Percentiles rank a stretch among this genome's conserved stretches.
These are phyloP conservation scores for Sindora glabra DNA, from an alignment of 306 rosid species.

Conservation along the genomic window DNA sequence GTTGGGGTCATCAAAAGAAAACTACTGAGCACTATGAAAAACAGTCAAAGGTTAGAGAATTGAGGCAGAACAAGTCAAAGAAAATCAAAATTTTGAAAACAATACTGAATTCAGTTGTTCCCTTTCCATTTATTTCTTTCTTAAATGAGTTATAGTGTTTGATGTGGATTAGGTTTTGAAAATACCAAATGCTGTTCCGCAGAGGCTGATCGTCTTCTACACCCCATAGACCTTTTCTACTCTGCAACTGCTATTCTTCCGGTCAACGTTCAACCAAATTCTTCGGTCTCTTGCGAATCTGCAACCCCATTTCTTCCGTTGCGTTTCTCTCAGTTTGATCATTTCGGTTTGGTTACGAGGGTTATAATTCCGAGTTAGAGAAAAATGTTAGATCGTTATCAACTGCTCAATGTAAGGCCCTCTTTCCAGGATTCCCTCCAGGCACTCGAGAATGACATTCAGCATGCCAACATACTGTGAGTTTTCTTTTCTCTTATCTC, in stretches of 20 bases:
- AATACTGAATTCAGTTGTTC: not conserved
- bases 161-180: slow-evolving; percentile 7
- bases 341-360: not conserved
- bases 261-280: slow-evolving; percentile 15
- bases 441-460: slow-evolving; percentile 68
- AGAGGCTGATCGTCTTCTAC: slow-evolving; percentile 9
- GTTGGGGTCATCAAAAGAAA: too few relatives aligned
- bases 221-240: slow-evolving; percentile 21
- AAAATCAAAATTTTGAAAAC: not conserved
- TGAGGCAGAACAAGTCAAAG: slow-evolving; percentile 6
- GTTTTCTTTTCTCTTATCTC: slow-evolving; percentile 12
- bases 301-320: slow-evolving; percentile 7
- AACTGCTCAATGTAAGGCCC: slow-evolving; percentile 43
- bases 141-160: not conserved
- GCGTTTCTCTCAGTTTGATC: not conserved
- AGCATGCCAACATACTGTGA: slow-evolving; percentile 75
- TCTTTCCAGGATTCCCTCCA: slow-evolving; percentile 55
- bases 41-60: slow-evolving; percentile 16
- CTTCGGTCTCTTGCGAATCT: not conserved
- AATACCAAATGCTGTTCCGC: not conserved
- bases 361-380: not conserved
- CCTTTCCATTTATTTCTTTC: not conserved
- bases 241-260: too few relatives aligned
- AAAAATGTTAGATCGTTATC: slow-evolving; percentile 46
- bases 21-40: slow-evolving; percentile 18